A percentile compares a stretch with the other conserved stretches of the same genome.
Evolutionary conservation across 495 filamentous ascomycete genomes (phyloP).

Genomic region (Xylaria sp.): DNA sequence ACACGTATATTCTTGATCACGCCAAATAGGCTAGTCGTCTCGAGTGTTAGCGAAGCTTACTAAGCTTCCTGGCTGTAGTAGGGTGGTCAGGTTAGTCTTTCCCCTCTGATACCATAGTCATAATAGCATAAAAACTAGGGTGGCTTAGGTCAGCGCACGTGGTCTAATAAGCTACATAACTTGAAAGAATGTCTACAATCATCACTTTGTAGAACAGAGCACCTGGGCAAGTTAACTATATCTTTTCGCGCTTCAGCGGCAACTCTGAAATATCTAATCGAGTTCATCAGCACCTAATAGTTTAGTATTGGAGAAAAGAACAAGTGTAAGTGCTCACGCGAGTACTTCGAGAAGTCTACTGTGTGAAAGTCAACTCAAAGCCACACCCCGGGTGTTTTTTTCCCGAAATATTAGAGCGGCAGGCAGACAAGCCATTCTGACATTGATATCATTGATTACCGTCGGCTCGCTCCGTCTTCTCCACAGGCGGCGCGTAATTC

Average conservation of each 20-base stretch:
- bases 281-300: neutral
- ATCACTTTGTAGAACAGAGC: neutral
- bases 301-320: neutral
- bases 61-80: neutral
- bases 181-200: neutral
- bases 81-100: neutral
- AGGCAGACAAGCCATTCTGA: neutral
- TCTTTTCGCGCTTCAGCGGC: neutral
- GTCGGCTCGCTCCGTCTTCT: neutral
- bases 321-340: neutral
- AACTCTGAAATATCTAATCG: neutral
- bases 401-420: neutral
- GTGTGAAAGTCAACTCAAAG: neutral
- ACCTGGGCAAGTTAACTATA: neutral
- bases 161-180: neutral
- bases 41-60: neutral
- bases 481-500: neutral
- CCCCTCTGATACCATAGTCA: too few relatives aligned
- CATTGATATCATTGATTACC: neutral
- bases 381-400: neutral
- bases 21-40: neutral
- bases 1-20: neutral
- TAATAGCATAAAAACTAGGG: neutral
- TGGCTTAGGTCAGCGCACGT: conserved; percentile 9
- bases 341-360: neutral